Percentiles rank a stretch among this genome's conserved stretches.
phyloP scores from a whole-genome alignment of 441 rosid species.

The California macrophylla region DNA sequence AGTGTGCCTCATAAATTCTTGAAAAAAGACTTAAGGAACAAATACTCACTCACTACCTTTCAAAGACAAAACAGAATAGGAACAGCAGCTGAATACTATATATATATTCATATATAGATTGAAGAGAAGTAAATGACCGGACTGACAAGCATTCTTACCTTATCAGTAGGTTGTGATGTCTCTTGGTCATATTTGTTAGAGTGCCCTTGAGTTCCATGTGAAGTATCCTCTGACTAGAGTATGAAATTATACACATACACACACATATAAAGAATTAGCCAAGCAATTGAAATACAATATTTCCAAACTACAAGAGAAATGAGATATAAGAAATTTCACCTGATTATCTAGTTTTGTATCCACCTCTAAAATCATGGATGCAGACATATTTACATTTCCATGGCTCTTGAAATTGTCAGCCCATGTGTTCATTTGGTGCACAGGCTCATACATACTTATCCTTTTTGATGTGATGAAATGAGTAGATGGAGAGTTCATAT shows the following conservation, averaged over 20 bases:
- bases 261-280: conserved; percentile 14
- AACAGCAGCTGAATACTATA: not conserved
- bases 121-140: not conserved
- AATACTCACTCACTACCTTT: not conserved
- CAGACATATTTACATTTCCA: conserved; percentile 40
- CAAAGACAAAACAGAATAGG: not conserved
- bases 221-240: conserved; percentile 76
- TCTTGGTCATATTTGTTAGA: conserved; percentile 64
- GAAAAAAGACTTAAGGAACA: not conserved
- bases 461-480: conserved; percentile 65
- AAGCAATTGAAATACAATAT: conserved; percentile 11
- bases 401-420: conserved; percentile 52
- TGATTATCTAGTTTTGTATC: conserved; percentile 51
- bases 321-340: conserved; percentile 30
- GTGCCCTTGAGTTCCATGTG: conserved; percentile 49
- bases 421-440: conserved; percentile 78
- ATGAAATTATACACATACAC: conserved; percentile 14
- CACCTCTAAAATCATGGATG: conserved; percentile 41
- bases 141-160: conserved; percentile 30
- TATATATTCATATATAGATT: no score
- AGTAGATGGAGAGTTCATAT: conserved; percentile 68
- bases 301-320: conserved; percentile 9
- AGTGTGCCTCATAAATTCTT: not conserved
- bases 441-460: conserved; percentile 62
- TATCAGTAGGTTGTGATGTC: conserved; percentile 61